phyloP scores from a whole-genome alignment of 2,329 filamentous ascomycete species.

The Nigrograna mackinnonii region DNA sequence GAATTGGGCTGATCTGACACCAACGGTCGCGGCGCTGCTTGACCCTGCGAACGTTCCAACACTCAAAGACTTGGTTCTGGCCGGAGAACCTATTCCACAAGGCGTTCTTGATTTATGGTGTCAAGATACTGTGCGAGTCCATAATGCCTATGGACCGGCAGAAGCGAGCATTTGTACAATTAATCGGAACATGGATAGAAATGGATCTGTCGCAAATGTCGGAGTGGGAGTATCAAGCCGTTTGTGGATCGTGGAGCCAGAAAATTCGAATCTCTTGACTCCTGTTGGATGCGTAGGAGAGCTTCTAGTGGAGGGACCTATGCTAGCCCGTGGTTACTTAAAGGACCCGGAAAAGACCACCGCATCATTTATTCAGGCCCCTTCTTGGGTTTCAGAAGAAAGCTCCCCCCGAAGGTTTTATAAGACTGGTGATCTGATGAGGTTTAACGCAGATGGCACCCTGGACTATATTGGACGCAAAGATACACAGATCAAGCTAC shows the following conservation, averaged over 20 bases:
- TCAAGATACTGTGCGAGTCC: too few relatives aligned
- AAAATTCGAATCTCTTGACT: slow-evolving; percentile 20
- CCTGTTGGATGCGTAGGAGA: slow-evolving; percentile 41
- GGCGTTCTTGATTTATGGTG: slow-evolving; percentile 15
- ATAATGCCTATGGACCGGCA: slow-evolving; percentile 14
- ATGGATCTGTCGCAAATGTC: slow-evolving; percentile 4
- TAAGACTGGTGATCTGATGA: slow-evolving; percentile 18
- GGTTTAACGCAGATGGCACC: slow-evolving; percentile 6
- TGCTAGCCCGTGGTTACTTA: slow-evolving; percentile 28
- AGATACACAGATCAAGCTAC: slow-evolving; percentile 12
- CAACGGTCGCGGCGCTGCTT: slow-evolving; percentile 55
- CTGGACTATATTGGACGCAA: slow-evolving; percentile 8
- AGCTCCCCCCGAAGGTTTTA: slow-evolving; percentile 14
- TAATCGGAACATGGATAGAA: too few relatives aligned
- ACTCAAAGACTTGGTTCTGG: slow-evolving; percentile 43
- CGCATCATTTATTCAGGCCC: slow-evolving; percentile 17
- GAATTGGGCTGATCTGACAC: slow-evolving; percentile 51
- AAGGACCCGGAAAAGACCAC: slow-evolving; percentile 17
- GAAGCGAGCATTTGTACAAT: slow-evolving; percentile 11
- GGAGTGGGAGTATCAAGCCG: slow-evolving; percentile 10
- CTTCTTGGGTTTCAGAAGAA: slow-evolving; percentile 9
- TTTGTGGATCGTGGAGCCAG: slow-evolving; percentile 26
- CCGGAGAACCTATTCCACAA: slow-evolving; percentile 41
- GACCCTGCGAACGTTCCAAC: slow-evolving; percentile 44
- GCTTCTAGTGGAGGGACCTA: slow-evolving; percentile 60